These are phyloP conservation scores for Aegilops tauschii DNA, from an alignment of 176 grass and related monocot species.

Conservation along the genomic window DNA sequence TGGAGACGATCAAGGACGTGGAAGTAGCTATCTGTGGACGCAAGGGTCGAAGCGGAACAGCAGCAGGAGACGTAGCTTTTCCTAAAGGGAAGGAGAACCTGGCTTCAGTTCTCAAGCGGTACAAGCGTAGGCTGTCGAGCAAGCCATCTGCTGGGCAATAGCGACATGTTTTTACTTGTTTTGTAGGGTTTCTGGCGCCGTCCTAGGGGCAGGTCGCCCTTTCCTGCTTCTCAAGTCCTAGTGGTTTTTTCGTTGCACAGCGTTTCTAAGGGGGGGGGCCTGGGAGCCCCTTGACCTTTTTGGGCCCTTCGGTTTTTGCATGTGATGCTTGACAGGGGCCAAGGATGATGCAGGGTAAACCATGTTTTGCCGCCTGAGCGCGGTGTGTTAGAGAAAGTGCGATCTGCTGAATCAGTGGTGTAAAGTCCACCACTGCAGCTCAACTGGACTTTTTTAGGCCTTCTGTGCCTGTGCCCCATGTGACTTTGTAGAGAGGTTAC, in stretches of 20 bases:
- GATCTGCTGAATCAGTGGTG: background rate
- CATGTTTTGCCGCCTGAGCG: background rate
- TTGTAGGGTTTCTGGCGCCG: slow-evolving; percentile 14
- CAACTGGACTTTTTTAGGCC: slow-evolving; percentile 6
- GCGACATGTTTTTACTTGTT: slow-evolving; percentile 24
- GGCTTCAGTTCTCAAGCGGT: slow-evolving; percentile 94
- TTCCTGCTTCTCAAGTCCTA: slow-evolving; percentile 29
- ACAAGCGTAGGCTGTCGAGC: slow-evolving; percentile 78
- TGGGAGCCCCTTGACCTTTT: slow-evolving; percentile 15
- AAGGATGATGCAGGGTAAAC: slow-evolving; percentile 10
- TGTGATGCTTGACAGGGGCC: slow-evolving; percentile 58
- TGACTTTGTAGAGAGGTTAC: slow-evolving; percentile 2
- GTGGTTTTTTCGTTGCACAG: slow-evolving; percentile 76
- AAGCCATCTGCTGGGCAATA: slow-evolving; percentile 39
- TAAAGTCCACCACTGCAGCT: slow-evolving; percentile 2
- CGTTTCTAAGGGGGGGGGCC: slow-evolving; percentile 40
- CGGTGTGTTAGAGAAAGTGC: background rate
- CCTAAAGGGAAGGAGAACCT: slow-evolving; percentile 99
- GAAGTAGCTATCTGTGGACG: slow-evolving; percentile 69
- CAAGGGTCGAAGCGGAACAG: slow-evolving; percentile 89
- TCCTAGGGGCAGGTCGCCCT: background rate
- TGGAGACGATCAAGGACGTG: slow-evolving; percentile 88
- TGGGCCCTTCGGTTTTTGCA: slow-evolving; percentile 54
- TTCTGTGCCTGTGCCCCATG: background rate
- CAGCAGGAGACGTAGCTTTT: slow-evolving; percentile 91